Conservation (phyloP, 2,329 filamentous ascomycete species). For the Teratosphaeria nubilosa region DNA sequence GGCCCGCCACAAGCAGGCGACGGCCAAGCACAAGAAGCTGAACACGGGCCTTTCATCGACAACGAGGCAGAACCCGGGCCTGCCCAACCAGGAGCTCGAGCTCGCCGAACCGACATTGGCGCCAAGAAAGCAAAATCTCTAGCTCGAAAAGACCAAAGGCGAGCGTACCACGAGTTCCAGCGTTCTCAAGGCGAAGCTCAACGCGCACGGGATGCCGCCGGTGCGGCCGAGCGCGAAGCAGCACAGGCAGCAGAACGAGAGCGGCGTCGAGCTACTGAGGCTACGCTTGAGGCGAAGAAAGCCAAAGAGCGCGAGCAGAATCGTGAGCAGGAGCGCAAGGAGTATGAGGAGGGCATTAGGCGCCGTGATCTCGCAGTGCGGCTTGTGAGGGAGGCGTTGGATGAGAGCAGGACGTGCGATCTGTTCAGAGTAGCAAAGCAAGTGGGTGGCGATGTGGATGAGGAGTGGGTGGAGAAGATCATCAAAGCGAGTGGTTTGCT, state of each 20-base stretch:
- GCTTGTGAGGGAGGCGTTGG: conserved; percentile 23
- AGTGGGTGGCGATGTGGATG: conserved; percentile 31
- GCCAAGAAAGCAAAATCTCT: conserved; percentile 42
- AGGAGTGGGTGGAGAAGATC: conserved; percentile 34
- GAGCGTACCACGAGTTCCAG: conserved; percentile 41
- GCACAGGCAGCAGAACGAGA: conserved; percentile 31
- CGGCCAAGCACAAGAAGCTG: conserved; percentile 1
- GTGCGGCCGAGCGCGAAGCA: conserved; percentile 36
- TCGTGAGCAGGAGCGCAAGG: conserved; percentile 29
- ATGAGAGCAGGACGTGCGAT: conserved; percentile 22
- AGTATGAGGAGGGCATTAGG: conserved; percentile 29
- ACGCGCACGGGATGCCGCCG: conserved; percentile 32
- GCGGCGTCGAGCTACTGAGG: conserved; percentile 32
- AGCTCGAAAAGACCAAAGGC: conserved; percentile 33
- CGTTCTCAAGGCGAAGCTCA: conserved; percentile 39
- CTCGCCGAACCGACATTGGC: conserved; percentile 26
- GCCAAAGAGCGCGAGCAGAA: conserved; percentile 29
- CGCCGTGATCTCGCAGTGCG: conserved; percentile 22
- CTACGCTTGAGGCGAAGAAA: conserved; percentile 32
- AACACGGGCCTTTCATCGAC: conserved; percentile 1
- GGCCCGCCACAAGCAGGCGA: not conserved
- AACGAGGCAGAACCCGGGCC: conserved; percentile 22
- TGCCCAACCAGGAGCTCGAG: conserved; percentile 14
- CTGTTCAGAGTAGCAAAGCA: conserved; percentile 31
- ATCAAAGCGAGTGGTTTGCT: conserved; percentile 30